Percentiles rank a stretch among this genome's conserved stretches.
These are phyloP conservation scores for Elongisporangium prolatum DNA, from an alignment of 352 stramenopile genomes.

Conservation along the genomic window DNA sequence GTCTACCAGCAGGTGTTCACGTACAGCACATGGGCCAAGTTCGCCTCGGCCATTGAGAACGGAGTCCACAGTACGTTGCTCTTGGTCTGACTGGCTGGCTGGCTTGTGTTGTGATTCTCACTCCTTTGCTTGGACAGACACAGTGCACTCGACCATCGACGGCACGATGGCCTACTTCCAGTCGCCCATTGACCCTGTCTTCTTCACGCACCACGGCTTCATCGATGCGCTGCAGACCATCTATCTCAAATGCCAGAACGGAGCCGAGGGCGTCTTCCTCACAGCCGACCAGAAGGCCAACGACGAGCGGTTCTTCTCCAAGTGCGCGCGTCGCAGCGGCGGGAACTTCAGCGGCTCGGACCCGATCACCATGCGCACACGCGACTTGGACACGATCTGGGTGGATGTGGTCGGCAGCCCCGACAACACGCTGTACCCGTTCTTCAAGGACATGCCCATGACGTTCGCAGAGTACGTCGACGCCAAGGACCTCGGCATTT, in stretches of 20 bases:
- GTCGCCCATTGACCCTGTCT: slow-evolving; percentile 44
- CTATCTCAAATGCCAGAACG: slow-evolving; percentile 53
- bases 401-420: slow-evolving; percentile 30
- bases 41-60: slow-evolving; percentile 25
- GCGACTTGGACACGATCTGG: slow-evolving; percentile 14
- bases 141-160: slow-evolving; percentile 33
- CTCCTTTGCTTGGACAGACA: slow-evolving; percentile 17
- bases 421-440: slow-evolving; percentile 44
- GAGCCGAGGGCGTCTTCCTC: slow-evolving; percentile 18
- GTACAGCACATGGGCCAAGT: slow-evolving; percentile 13
- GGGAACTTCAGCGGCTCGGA: slow-evolving; percentile 15
- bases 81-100: too few relatives aligned
- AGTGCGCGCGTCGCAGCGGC: slow-evolving; percentile 16
- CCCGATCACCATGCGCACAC: slow-evolving; percentile 21
- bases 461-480: slow-evolving; percentile 42
- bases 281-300: slow-evolving; percentile 18
- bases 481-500: slow-evolving; percentile 36
- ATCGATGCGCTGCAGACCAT: slow-evolving; percentile 44
- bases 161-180: slow-evolving; percentile 44
- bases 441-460: slow-evolving; percentile 55
- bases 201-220: slow-evolving; percentile 44
- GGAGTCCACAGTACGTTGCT: slow-evolving; percentile 45
- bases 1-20: slow-evolving; percentile 46
- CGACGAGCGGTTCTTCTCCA: slow-evolving; percentile 27
- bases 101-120: background rate